Evolutionary conservation across 257 asterid genomes (phyloP), one percentile per base, ranked within the genome.

Genomic region (Solanum bulbocastanum): DNA sequence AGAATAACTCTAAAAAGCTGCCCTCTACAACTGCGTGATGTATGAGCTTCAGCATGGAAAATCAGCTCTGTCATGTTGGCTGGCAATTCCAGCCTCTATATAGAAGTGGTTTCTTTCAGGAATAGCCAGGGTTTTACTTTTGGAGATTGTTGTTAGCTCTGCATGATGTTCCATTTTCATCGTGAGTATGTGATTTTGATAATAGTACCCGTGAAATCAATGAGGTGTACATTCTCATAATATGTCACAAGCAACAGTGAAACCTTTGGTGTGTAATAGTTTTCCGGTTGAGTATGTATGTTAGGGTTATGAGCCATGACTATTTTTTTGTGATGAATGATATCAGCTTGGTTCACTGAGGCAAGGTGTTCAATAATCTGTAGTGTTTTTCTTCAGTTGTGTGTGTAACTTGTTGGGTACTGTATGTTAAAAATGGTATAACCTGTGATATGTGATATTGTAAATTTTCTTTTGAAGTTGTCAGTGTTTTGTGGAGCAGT

Each of bases 1-100:
- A 91, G 93, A 95, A 97, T 90, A 97, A 97, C 90, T 94, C 96
- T 82, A 97, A 95, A 92, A 95, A 92, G 89, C 95, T 90, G 22
- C 79, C 95, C 40, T 93, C 93, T 75, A 78, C 89, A 75, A 90
- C 84, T 60, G 62, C 85, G 49, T 92, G 90, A 78, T 40, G 58
- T 75, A 40, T 39, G 30, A 62, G 14, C 69, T 65, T 74, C 65
- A 25, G 25, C 66, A 79, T 79, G 68, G 85, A 46, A 27, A 46
- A 15, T 76, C 62, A 44, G 10, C 39, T 49, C 1, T 44, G 35
- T 78, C 84, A 78, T 42, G 84, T 76, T 40, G 60, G 23, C 60
- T 76, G 83, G 3, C 35, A 76, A 40, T 39, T 14, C 12, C 13
- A 39, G 23, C 58, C 58, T 13, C 22, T 39, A n/a, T n/a, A 37